A percentile compares a stretch with the other conserved stretches of the same genome.
Conservation (phyloP, 1,139 yeast species). For the Nematodospora anomalae region DNA sequence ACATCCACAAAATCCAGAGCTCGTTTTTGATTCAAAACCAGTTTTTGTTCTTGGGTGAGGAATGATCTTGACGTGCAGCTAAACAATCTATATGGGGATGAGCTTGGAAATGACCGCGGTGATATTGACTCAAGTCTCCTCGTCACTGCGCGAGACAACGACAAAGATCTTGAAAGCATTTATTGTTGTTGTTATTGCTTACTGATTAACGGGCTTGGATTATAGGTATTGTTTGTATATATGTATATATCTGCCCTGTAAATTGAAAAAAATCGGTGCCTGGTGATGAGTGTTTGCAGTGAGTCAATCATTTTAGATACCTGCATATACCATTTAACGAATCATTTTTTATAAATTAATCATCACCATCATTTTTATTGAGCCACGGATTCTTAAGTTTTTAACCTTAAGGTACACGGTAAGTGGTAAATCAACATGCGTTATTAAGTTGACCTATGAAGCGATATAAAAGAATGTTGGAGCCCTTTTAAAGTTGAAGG, state of each 20-base stretch:
- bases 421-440: no score
- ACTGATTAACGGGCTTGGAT: neutral
- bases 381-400: no score
- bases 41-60: constrained; percentile 44
- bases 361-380: no score
- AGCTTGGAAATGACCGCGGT: no score
- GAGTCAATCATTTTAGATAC: no score
- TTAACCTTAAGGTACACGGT: no score
- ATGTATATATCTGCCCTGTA: no score
- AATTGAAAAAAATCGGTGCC: no score
- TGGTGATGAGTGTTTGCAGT: no score
- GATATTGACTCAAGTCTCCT: neutral
- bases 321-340: constrained; percentile 6
- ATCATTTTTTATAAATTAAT: constrained; percentile 8
- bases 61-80: neutral
- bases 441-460: no score
- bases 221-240: neutral
- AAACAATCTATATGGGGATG: neutral
- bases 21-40: constrained; percentile 56
- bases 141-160: neutral
- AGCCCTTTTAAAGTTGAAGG: no score
- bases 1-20: constrained; percentile 87
- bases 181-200: constrained; percentile 1
- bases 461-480: no score
- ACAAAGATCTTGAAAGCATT: neutral